These are phyloP conservation scores for Datisca glomerata DNA, from an alignment of 306 rosid genomes.

Conservation along the genomic window DNA sequence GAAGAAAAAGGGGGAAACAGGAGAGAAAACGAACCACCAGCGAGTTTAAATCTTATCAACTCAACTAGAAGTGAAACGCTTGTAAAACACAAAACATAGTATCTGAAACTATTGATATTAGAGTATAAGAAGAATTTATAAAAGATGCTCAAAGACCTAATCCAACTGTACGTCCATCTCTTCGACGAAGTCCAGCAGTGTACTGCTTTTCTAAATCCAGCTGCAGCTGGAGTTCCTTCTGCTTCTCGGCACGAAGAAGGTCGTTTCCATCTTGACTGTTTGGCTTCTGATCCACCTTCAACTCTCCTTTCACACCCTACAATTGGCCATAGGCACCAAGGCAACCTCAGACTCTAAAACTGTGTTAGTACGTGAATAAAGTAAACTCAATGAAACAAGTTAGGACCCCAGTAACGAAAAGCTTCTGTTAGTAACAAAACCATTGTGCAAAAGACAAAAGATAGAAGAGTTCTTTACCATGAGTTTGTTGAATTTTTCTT, in stretches of 20 bases:
- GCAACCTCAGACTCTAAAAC: conserved; percentile 99
- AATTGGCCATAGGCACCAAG: conserved; percentile 98
- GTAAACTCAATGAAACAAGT: conserved; percentile 26
- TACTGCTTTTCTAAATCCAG: conserved; percentile 91
- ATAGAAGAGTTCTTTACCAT: conserved; percentile 49
- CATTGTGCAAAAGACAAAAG: conserved; percentile 6
- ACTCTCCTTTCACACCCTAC: conserved; percentile 93
- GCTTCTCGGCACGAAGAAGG: conserved; percentile 47
- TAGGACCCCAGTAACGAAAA: conserved; percentile 8
- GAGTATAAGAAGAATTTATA: conserved; percentile 2
- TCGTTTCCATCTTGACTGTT: conserved; percentile 32
- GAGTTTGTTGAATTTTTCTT: conserved; percentile 97
- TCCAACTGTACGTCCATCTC: conserved; percentile 99
- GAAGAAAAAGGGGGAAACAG: no score
- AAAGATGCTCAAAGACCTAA: conserved; percentile 57
- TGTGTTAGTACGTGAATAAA: conserved; percentile 81
- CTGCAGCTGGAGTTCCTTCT: conserved; percentile 87
- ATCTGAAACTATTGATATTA: conserved; percentile 1
- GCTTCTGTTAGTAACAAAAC: conserved; percentile 20
- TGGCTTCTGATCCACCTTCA: conserved; percentile 41
- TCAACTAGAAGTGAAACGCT: no score
- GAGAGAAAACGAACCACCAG: background rate
- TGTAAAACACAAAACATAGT: conserved; percentile 2
- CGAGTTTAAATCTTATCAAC: conserved; percentile 4
- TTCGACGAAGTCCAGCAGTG: conserved; percentile 86